Evolutionary conservation across 1,139 yeast species (phyloP).

Genomic region (Debaryomyces singareniensis): DNA sequence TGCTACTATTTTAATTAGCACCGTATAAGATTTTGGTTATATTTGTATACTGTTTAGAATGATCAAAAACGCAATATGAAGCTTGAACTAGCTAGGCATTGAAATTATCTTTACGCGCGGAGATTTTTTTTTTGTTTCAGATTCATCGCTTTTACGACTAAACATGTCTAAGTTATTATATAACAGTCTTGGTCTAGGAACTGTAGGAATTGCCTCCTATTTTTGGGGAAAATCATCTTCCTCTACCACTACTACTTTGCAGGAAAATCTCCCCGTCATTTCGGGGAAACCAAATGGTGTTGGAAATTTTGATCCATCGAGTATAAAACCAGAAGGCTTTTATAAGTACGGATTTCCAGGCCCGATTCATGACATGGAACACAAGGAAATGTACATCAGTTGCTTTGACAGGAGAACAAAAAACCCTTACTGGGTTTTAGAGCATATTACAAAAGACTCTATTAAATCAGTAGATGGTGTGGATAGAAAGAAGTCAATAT

Average conservation of each 20-base stretch:
- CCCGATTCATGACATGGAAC: slow-evolving; percentile 78
- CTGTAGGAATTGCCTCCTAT: slow-evolving; percentile 36
- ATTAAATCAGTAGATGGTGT: slow-evolving; percentile 44
- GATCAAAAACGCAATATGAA: no score
- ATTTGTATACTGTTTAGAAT: no score
- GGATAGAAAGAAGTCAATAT: slow-evolving; percentile 75
- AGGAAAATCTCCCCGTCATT: neutral
- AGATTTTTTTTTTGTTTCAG: neutral
- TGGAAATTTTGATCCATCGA: neutral
- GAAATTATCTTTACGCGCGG: no score
- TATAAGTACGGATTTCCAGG: slow-evolving; percentile 93
- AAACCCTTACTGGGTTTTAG: slow-evolving; percentile 87
- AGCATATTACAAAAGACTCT: slow-evolving; percentile 79
- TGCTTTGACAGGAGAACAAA: slow-evolving; percentile 81
- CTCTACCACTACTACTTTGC: slow-evolving; percentile 6
- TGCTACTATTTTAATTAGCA: no score
- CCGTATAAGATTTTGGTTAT: no score
- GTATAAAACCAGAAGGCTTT: slow-evolving; percentile 54
- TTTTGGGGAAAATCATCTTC: slow-evolving; percentile 34
- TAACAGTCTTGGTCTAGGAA: slow-evolving; percentile 26
- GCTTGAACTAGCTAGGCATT: no score
- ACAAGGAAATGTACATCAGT: slow-evolving; percentile 69
- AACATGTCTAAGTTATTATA: neutral
- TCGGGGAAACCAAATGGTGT: slow-evolving; percentile 5
- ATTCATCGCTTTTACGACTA: neutral